Evolutionary conservation across 2,329 filamentous ascomycete species (phyloP), one percentile per base, ranked within the genome.

Genomic region (Calonectria pseudoturangicola): DNA sequence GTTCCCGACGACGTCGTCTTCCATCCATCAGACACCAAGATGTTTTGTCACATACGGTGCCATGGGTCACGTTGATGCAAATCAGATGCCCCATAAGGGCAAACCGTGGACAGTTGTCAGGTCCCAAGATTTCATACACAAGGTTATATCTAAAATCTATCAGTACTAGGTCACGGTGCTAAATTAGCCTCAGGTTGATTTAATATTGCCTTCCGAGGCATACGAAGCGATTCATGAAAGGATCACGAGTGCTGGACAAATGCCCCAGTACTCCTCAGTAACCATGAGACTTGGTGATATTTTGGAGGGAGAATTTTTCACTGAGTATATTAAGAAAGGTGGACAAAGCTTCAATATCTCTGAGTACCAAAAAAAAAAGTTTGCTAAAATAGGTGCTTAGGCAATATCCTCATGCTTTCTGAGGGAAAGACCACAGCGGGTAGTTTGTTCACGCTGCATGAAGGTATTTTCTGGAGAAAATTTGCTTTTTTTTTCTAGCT

Each of bases 251-350:
- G 65, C 79, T 4, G 77, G 76, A 15, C 78, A 77, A 9, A 76
- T 78, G 6, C 87, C 89, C 2, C 76, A 77, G 15, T 97, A 94
- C 86, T 90, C 90, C 39, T 89, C 91, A 72, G 91, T 98, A 2
- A 90, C 91, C 76, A 92, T 98, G 89, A 90, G 91, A 4, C 87
- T 98, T 12, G 89, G 88, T 10, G 92, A 95, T 71, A 81, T 98
- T 6, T 82, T 98, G 1, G 88, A 93, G 41, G 90, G 91, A 1
- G 90, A 92, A 0, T 98, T 98, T 79, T 95, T 98, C 79, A 93
- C 90, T n/a, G 88, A 92, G 51, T 96, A 97, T 81, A 92, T 98
- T 76, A 98, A 98, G 83, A 89, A 89, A 72, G 94, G 94, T 94
- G 85, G 27, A 81, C 25, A 1, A 7, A 7, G 3, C 47, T 1